Conservation (phyloP, 2,329 filamentous ascomycete genomes). For the Pseudogymnoascus sp. region DNA sequence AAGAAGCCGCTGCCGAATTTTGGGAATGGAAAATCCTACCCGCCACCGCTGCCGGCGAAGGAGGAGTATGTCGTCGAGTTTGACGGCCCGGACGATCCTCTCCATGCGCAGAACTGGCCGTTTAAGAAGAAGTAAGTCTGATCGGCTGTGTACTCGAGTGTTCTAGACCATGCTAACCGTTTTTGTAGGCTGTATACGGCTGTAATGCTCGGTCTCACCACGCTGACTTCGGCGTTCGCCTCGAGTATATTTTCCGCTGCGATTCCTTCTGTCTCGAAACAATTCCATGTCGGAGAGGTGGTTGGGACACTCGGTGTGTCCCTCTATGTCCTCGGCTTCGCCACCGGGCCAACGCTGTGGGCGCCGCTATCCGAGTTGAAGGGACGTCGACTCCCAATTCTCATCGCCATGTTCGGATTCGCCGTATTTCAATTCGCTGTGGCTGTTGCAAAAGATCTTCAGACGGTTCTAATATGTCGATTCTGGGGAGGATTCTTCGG, state of each 20-base stretch:
- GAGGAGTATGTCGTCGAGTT: conserved; percentile 82
- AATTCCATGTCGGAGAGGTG: conserved; percentile 53
- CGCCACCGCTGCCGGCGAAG: conserved; percentile 57
- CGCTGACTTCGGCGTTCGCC: conserved; percentile 61
- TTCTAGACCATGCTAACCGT: conserved; percentile 18
- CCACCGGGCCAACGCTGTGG: conserved; percentile 62
- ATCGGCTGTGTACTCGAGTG: conserved; percentile 33
- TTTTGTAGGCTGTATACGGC: conserved; percentile 48
- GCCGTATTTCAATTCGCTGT: conserved; percentile 58
- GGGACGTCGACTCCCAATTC: conserved; percentile 55
- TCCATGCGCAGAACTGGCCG: conserved; percentile 85
- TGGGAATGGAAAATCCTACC: conserved; percentile 66
- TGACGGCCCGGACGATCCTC: conserved; percentile 70
- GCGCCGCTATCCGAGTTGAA: conserved; percentile 65
- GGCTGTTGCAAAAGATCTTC: conserved; percentile 58
- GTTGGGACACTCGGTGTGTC: conserved; percentile 59
- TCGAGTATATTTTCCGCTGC: conserved; percentile 69
- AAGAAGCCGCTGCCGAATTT: conserved; percentile 57
- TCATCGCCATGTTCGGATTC: conserved; percentile 59
- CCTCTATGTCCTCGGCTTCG: conserved; percentile 64
- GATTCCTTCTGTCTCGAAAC: conserved; percentile 44
- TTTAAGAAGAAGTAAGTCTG: conserved; percentile 61
- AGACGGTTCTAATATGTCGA: conserved; percentile 60
- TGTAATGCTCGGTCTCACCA: conserved; percentile 64
- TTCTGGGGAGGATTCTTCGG: conserved; percentile 69